Evolutionary conservation across 768 basidiomycete species (phyloP).

Genomic region (Pisolithus orientalis): DNA sequence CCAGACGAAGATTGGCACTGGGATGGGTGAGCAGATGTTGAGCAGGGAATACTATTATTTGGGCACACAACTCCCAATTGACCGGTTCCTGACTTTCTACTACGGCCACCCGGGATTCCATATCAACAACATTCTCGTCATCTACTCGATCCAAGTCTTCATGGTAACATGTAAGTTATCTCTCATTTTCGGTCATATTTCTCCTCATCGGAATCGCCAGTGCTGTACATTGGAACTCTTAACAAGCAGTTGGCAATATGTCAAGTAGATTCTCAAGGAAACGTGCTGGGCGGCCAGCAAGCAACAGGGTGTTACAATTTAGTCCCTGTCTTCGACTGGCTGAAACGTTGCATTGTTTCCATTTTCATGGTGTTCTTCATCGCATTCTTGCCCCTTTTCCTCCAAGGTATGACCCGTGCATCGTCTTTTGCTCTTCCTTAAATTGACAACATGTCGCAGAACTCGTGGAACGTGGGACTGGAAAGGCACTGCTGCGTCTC

Average conservation of each 20-base stretch:
- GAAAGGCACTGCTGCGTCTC: conserved; percentile 88
- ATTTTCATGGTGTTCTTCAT: conserved; percentile 99
- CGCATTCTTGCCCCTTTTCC: conserved; percentile 91
- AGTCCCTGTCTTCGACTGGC: conserved; percentile 96
- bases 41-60: conserved; percentile 99
- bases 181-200: neutral
- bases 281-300: conserved; percentile 76
- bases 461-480: conserved; percentile 92
- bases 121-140: conserved; percentile 98
- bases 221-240: conserved; percentile 92
- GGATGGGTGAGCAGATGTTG: conserved; percentile 99
- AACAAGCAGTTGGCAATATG: conserved; percentile 92
- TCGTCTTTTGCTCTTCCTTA: neutral
- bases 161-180: conserved; percentile 80
- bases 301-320: conserved; percentile 86
- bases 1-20: conserved; percentile 99
- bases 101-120: conserved; percentile 99
- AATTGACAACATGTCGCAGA: conserved; percentile 41
- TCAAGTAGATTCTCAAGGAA: conserved; percentile 72
- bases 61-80: conserved; percentile 95
- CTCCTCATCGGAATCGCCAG: conserved; percentile 30
- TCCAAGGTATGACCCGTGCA: conserved; percentile 65
- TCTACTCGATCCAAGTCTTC: conserved; percentile 95
- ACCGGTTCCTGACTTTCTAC: conserved; percentile 99
- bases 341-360: conserved; percentile 91